Percentiles rank a stretch among this genome's conserved stretches.
Evolutionary conservation across 495 filamentous ascomycete genomes (phyloP).

Genomic region (Penicillium herquei): DNA sequence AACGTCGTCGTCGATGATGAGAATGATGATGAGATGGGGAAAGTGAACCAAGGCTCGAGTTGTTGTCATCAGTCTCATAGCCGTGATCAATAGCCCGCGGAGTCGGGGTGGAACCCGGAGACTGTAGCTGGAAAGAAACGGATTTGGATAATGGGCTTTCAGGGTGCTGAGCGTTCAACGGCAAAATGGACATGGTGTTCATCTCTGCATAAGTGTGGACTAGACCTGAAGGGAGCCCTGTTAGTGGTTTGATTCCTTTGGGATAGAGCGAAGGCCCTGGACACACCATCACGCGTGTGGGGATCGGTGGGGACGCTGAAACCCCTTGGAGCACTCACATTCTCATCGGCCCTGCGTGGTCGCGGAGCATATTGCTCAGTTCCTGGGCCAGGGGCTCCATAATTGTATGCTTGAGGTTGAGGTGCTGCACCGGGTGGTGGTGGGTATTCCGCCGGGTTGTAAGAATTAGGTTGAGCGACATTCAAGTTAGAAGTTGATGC

Average conservation of each 20-base stretch:
- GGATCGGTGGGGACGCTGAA: conserved; percentile 37
- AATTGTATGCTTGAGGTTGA: conserved; percentile 43
- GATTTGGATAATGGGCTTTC: conserved; percentile 25
- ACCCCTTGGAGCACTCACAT: conserved; percentile 52
- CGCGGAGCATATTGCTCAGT: conserved; percentile 42
- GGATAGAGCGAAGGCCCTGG: conserved; percentile 1
- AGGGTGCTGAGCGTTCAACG: background rate
- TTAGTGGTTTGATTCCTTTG: conserved; percentile 7
- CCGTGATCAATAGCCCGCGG: conserved; percentile 20
- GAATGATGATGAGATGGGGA: conserved; percentile 23
- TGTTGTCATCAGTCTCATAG: conserved; percentile 47
- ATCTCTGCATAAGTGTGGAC: conserved; percentile 22
- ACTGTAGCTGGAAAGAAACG: conserved; percentile 36
- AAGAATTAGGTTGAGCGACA: conserved; percentile 22
- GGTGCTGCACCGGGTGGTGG: conserved; percentile 44
- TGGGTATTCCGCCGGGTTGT: conserved; percentile 47
- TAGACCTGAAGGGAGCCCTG: conserved; percentile 15
- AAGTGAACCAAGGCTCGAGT: conserved; percentile 32
- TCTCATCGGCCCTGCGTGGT: conserved; percentile 51
- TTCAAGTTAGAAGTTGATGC: conserved; percentile 35
- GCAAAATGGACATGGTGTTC: conserved; percentile 10
- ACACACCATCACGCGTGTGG: conserved; percentile 46
- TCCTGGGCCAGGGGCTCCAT: conserved; percentile 37
- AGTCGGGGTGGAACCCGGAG: conserved; percentile 2
- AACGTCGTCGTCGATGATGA: conserved; percentile 30